phyloP scores from a whole-genome alignment of 1,284 basidiomycete genomes.

The Sparassis latifolia region DNA sequence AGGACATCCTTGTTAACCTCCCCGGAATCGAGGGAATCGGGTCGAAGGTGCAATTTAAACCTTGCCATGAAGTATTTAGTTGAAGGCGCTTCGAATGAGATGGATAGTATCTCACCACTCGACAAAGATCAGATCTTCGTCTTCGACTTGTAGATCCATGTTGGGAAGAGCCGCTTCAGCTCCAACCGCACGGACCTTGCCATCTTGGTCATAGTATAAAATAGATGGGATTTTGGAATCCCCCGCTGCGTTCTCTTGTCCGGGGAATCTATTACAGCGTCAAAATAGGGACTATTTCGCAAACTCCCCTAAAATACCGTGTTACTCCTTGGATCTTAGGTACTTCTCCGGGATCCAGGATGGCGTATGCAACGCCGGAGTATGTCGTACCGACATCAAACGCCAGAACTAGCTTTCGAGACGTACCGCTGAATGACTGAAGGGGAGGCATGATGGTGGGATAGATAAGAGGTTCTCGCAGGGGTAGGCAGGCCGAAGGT shows the following conservation, averaged over 20 bases:
- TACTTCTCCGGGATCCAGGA: constrained; percentile 39
- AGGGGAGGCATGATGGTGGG: background rate
- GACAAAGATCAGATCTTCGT: constrained; percentile 39
- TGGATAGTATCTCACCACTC: constrained; percentile 36
- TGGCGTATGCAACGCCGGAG: constrained; percentile 41
- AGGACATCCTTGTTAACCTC: constrained; percentile 20
- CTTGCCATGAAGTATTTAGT: constrained; percentile 29
- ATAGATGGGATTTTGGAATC: constrained; percentile 51
- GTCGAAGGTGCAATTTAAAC: constrained; percentile 53
- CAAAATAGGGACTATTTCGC: background rate
- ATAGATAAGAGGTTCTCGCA: no score
- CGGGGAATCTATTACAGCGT: background rate
- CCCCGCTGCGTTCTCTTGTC: constrained; percentile 22
- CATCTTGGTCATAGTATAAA: constrained; percentile 42
- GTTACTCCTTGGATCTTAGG: constrained; percentile 41
- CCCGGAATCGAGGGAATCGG: constrained; percentile 15
- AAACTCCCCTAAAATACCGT: no score
- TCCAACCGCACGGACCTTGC: constrained; percentile 39
- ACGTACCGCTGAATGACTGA: background rate
- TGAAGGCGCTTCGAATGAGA: background rate
- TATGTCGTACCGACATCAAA: constrained; percentile 50
- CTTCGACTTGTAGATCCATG: constrained; percentile 36
- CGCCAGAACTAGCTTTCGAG: constrained; percentile 38
- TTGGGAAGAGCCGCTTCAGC: constrained; percentile 43
- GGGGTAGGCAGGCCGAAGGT: no score